A percentile compares a stretch with the other conserved stretches of the same genome.
phyloP scores from a whole-genome alignment of 164 flowering plant genomes.

The Vitis rupestris region DNA sequence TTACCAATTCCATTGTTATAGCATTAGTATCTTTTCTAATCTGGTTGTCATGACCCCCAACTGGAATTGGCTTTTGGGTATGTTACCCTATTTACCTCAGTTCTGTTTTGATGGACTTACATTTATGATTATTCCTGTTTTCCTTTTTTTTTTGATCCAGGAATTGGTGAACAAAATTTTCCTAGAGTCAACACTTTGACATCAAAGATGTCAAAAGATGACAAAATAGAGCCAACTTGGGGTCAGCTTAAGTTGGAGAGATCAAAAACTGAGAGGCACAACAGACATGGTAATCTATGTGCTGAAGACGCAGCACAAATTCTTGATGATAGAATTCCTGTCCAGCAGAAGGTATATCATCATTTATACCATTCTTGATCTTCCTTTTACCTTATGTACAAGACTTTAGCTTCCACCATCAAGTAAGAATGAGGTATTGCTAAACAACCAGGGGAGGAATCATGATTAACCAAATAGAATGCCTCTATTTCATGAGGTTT shows the following conservation, averaged over 20 bases:
- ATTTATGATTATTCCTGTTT: not conserved
- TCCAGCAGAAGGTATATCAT: conserved; percentile 60
- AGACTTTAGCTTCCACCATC: too few relatives aligned
- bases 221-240: conserved; percentile 29
- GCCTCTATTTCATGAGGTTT: too few relatives aligned
- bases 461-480: too few relatives aligned
- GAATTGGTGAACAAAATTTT: conserved; percentile 26
- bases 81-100: not conserved
- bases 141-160: conserved; percentile 25
- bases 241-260: conserved; percentile 46
- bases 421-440: too few relatives aligned
- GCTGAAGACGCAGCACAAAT: conserved; percentile 66
- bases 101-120: not conserved
- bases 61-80: not conserved
- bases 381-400: too few relatives aligned
- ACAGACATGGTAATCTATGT: conserved; percentile 32
- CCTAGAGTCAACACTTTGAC: conserved; percentile 52
- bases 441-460: too few relatives aligned
- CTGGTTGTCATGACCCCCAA: too few relatives aligned
- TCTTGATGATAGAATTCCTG: conserved; percentile 70
- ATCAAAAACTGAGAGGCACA: conserved; percentile 72
- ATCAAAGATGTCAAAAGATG: conserved; percentile 30
- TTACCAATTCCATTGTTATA: too few relatives aligned
- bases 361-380: not conserved
- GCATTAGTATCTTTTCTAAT: too few relatives aligned